A percentile compares a stretch with the other conserved stretches of the same genome.
These are phyloP conservation scores for Boletus insuetus DNA, from an alignment of 768 basidiomycete genomes.

Conservation along the genomic window DNA sequence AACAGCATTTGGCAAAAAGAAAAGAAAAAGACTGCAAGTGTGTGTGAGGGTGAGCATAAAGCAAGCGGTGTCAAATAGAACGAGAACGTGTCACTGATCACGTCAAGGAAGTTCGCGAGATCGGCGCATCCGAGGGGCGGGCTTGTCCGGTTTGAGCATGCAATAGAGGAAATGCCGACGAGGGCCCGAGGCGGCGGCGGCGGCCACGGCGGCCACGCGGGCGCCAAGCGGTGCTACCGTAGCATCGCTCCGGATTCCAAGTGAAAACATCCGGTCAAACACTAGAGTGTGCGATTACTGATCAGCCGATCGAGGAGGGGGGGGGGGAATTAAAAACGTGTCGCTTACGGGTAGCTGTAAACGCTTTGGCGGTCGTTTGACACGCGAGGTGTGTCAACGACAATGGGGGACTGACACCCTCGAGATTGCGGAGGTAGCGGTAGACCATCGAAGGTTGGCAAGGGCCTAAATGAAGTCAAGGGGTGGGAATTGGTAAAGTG, in stretches of 20 bases:
- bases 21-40: too few species aligned
- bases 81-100: too few species aligned
- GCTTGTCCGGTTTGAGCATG: slow-evolving; percentile 60
- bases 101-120: slow-evolving; percentile 35
- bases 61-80: too few species aligned
- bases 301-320: not conserved
- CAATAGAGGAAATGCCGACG: slow-evolving; percentile 85
- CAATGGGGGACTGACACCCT: slow-evolving; percentile 87
- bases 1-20: not conserved
- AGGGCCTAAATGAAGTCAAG: slow-evolving; percentile 47
- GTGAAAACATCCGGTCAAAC: slow-evolving; percentile 87
- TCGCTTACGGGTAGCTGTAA: slow-evolving; percentile 73
- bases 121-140: slow-evolving; percentile 42
- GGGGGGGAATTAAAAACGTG: not conserved
- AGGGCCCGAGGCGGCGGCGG: slow-evolving; percentile 67
- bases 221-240: slow-evolving; percentile 56
- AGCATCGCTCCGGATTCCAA: slow-evolving; percentile 73
- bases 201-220: slow-evolving; percentile 63
- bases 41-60: not conserved
- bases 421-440: slow-evolving; percentile 85
- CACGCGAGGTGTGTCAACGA: slow-evolving; percentile 84
- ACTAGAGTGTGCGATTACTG: slow-evolving; percentile 41
- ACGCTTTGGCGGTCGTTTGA: slow-evolving; percentile 86
- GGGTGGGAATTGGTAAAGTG: not conserved
- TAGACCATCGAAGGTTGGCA: slow-evolving; percentile 92